phyloP scores from a whole-genome alignment of 805 yeast species.

The Kuraishia piskuri region DNA sequence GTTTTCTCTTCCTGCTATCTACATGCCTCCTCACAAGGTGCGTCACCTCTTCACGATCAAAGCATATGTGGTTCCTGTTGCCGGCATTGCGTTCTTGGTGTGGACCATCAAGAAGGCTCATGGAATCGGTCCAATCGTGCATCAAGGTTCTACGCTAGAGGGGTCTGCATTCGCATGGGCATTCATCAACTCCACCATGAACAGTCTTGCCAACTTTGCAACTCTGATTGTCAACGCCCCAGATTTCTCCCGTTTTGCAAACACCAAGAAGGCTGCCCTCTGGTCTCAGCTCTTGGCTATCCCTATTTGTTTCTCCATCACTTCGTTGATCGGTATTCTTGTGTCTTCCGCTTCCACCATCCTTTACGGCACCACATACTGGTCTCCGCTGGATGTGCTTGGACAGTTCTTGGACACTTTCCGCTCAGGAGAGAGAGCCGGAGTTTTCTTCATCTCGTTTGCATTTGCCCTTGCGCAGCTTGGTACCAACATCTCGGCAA shows the following conservation, averaged over 20 bases:
- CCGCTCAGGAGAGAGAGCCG: slow-evolving; percentile 60
- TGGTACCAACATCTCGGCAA: slow-evolving; percentile 71
- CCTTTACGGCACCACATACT: slow-evolving; percentile 59
- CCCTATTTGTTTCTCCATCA: slow-evolving; percentile 71
- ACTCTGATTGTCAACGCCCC: slow-evolving; percentile 86
- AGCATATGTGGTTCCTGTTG: slow-evolving; percentile 71
- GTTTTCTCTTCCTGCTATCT: slow-evolving; percentile 68
- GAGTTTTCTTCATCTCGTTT: slow-evolving; percentile 65
- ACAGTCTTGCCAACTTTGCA: slow-evolving; percentile 77
- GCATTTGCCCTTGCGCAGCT: slow-evolving; percentile 71
- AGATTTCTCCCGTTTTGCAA: slow-evolving; percentile 80
- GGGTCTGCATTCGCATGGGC: slow-evolving; percentile 76
- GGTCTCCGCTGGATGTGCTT: slow-evolving; percentile 82
- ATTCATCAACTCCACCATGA: slow-evolving; percentile 70
- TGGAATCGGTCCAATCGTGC: slow-evolving; percentile 70
- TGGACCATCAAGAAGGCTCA: slow-evolving; percentile 80
- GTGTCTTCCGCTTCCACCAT: slow-evolving; percentile 72
- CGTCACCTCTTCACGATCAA: slow-evolving; percentile 81
- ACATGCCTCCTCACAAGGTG: slow-evolving; percentile 74
- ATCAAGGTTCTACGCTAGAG: slow-evolving; percentile 39
- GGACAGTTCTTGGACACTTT: slow-evolving; percentile 48
- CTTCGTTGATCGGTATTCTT: slow-evolving; percentile 78
- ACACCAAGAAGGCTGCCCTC: slow-evolving; percentile 39
- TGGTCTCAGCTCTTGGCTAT: slow-evolving; percentile 57
- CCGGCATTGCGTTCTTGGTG: slow-evolving; percentile 73